Base-by-base conservation (phyloP, 495 filamentous ascomycete species). In the Penicillium arizonense region DNA sequence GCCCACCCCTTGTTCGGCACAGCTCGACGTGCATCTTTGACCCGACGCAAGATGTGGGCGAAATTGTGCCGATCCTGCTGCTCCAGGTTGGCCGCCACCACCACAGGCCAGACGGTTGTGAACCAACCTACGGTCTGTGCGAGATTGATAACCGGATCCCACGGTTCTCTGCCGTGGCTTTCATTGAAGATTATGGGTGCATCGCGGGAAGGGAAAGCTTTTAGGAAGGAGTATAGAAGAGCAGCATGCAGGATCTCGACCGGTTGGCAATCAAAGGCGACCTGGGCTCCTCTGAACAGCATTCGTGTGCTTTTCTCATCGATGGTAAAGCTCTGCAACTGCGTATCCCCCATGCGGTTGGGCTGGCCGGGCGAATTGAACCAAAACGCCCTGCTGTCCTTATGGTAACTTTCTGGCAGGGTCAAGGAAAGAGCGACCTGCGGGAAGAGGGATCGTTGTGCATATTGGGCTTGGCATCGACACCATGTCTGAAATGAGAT, bases 71-170 rank as follows among this genome's bases (percentile, higher is more conserved):
- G 20, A 11, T 38, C 42, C n/a, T n/a, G n/a, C n/a, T n/a, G n/a
- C n/a, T n/a, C n/a, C n/a, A n/a, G n/a, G 3, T 43, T 47, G 2
- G 57, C 33, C 1, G 47, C 44, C 42, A 44, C 10, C 28, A 30
- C 52, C 8, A 76, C 16, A 0, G 76, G 75, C 33, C 56, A 65
- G 50, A 77, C 68, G 5, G 73, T 66, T 9, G 74, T 79, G 53
- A 79, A 79, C 76, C 76, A 79, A 3, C 73, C 73, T 4, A 76
- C 70, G 8, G 71, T 74, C 5, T 52, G 56, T 5, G 71, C 67
- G 30, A 76, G 23, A 57, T 76, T 67, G 21, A 74, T 50, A 9
- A 39, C 58, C 7, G 30, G 1, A 26, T 70, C 66, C 52, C 62
- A 74, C 4, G 69, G 45, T 42, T 78, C 75, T 3, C 77, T 65